Evolutionary conservation across 441 rosid genomes (phyloP).

Genomic region (Erodium chrysanthum): DNA sequence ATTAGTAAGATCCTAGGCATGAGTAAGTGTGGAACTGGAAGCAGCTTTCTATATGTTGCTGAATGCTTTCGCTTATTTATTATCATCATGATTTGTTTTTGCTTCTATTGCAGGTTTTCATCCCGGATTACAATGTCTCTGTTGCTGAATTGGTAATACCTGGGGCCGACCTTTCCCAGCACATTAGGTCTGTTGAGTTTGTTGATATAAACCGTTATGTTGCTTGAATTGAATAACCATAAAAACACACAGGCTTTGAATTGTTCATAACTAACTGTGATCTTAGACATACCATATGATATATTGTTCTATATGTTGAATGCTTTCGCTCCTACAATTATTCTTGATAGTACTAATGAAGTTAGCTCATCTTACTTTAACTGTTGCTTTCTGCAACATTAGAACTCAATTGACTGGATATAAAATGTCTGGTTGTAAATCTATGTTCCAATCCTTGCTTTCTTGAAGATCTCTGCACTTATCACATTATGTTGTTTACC

Average conservation of each 20-base stretch:
- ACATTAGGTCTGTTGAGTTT: constrained; percentile 14
- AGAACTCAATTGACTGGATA: not conserved
- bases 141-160: constrained; percentile 19
- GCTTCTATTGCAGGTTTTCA: constrained; percentile 14
- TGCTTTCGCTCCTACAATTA: too few species aligned
- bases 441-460: not conserved
- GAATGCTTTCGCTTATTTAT: not conserved
- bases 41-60: not conserved
- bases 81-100: not conserved
- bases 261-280: too few species aligned
- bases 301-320: too few species aligned
- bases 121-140: constrained; percentile 20
- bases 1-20: not conserved
- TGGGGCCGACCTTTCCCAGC: constrained; percentile 18
- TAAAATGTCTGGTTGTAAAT: not conserved
- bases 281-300: too few species aligned
- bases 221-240: too few species aligned
- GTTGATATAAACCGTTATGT: not conserved
- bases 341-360: too few species aligned
- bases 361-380: too few species aligned
- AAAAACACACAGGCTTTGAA: too few species aligned
- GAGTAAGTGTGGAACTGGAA: not conserved
- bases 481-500: not conserved
- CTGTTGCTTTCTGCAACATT: not conserved
- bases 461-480: not conserved